Percentiles rank a stretch among this genome's conserved stretches.
Evolutionary conservation across 148 eudicot species (phyloP).

Genomic region (Silene conica): DNA sequence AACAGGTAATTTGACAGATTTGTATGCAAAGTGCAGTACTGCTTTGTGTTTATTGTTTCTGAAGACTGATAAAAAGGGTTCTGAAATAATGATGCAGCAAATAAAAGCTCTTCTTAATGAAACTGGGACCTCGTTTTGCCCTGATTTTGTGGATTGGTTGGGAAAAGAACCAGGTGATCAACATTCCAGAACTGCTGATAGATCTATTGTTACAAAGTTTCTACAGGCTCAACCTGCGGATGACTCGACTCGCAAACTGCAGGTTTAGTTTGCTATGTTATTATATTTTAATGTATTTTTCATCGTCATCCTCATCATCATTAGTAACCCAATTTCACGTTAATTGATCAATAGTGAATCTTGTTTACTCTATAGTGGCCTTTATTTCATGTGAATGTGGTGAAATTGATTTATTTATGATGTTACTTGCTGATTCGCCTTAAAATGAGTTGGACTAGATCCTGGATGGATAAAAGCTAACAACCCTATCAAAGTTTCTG

Average conservation of each 20-base stretch:
- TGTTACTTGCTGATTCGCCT: not conserved
- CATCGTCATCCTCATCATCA: not conserved
- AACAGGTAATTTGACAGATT: slow-evolving; percentile 48
- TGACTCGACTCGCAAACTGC: slow-evolving; percentile 64
- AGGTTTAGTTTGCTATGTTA: slow-evolving; percentile 37
- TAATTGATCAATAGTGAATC: not conserved
- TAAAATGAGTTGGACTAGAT: not conserved
- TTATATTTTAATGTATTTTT: not conserved
- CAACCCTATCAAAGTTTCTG: not conserved
- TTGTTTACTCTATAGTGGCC: not conserved
- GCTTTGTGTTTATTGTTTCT: not conserved
- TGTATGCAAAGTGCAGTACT: not conserved
- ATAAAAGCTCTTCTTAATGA: slow-evolving; percentile 80
- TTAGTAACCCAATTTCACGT: not conserved
- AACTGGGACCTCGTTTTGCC: slow-evolving; percentile 81
- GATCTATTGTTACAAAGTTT: slow-evolving; percentile 67
- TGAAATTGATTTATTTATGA: not conserved
- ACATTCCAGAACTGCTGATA: slow-evolving; percentile 60
- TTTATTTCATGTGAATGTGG: not conserved
- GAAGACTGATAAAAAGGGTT: slow-evolving; percentile 7
- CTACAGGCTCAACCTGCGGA: slow-evolving; percentile 83
- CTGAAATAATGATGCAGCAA: slow-evolving; percentile 53
- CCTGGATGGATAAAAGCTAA: not conserved
- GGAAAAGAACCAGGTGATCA: slow-evolving; percentile 49
- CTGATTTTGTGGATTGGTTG: slow-evolving; percentile 67